Evolutionary conservation across 164 flowering plant genomes (phyloP).

Genomic region (Akebia trifoliata): DNA sequence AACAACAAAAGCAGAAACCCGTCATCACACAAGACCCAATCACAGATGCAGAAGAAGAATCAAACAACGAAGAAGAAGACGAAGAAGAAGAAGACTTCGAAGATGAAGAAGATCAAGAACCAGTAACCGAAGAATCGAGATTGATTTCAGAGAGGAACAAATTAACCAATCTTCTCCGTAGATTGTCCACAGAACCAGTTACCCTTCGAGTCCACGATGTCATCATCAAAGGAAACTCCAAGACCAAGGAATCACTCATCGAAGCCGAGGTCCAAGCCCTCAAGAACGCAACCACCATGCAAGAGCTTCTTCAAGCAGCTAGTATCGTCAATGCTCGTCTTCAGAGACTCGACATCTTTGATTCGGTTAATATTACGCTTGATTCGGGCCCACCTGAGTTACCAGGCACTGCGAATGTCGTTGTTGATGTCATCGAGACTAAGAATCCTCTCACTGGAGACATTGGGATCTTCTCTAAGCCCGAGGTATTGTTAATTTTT

Average conservation of each 20-base stretch:
- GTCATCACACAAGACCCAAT: not conserved
- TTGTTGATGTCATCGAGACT: slow-evolving; percentile 64
- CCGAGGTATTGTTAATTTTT: slow-evolving; percentile 49
- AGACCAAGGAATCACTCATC: slow-evolving; percentile 69
- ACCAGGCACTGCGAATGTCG: slow-evolving; percentile 77
- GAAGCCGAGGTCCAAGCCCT: slow-evolving; percentile 57
- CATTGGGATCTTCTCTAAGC: slow-evolving; percentile 64
- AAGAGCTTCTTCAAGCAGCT: slow-evolving; percentile 64
- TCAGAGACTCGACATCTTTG: slow-evolving; percentile 57
- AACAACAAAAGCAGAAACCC: slow-evolving; percentile 7
- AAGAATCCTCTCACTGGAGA: slow-evolving; percentile 56
- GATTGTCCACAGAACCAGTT: slow-evolving; percentile 47
- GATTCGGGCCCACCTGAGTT: slow-evolving; percentile 90
- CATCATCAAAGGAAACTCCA: slow-evolving; percentile 69
- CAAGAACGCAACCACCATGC: slow-evolving; percentile 48
- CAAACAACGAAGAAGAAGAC: slow-evolving; percentile 23
- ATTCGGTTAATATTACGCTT: slow-evolving; percentile 65
- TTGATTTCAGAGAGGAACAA: slow-evolving; percentile 26
- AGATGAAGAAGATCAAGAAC: slow-evolving; percentile 29
- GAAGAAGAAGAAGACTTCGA: slow-evolving; percentile 36
- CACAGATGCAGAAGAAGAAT: slow-evolving; percentile 25
- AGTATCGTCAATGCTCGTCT: slow-evolving; percentile 45
- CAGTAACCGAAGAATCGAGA: slow-evolving; percentile 15
- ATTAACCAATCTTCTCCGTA: slow-evolving; percentile 33
- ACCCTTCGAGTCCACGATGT: slow-evolving; percentile 74